A percentile compares a stretch with the other conserved stretches of the same genome.
These are phyloP conservation scores for Phytophthora sansomeana DNA, from an alignment of 352 stramenopile species.

Conservation along the genomic window DNA sequence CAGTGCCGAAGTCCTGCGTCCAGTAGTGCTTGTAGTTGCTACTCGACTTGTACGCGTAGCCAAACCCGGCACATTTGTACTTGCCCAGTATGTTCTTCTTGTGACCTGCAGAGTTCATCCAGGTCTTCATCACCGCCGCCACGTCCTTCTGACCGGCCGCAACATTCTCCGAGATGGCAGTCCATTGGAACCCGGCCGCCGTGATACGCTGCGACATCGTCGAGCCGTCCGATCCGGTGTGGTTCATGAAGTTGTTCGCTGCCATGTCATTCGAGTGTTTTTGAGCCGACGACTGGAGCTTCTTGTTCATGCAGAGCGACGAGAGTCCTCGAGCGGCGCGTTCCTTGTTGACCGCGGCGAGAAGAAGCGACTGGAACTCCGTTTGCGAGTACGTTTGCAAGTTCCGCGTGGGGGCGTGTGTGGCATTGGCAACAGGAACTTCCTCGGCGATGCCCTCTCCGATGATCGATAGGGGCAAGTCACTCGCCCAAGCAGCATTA, in stretches of 20 bases:
- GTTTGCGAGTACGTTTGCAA: constrained; percentile 32
- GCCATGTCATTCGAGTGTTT: constrained; percentile 52
- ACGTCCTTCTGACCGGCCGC: constrained; percentile 57
- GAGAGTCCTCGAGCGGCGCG: constrained; percentile 41
- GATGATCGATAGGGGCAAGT: constrained; percentile 1
- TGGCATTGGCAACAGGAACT: background rate
- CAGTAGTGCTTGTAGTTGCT: constrained; percentile 59
- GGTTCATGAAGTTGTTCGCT: constrained; percentile 54
- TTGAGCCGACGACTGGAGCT: constrained; percentile 38
- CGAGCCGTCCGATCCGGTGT: constrained; percentile 57
- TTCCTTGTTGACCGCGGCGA: constrained; percentile 61
- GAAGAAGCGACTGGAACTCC: constrained; percentile 37
- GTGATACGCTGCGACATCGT: constrained; percentile 53
- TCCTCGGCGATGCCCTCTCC: constrained; percentile 6
- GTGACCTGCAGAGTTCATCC: constrained; percentile 64
- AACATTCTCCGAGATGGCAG: constrained; percentile 62
- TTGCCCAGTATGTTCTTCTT: constrained; percentile 49
- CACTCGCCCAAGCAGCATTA: constrained; percentile 8
- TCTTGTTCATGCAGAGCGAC: constrained; percentile 50
- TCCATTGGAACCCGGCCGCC: constrained; percentile 52
- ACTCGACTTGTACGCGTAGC: constrained; percentile 39
- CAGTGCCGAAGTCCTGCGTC: constrained; percentile 59
- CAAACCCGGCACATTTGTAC: constrained; percentile 39
- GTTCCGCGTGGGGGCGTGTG: constrained; percentile 18
- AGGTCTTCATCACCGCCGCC: constrained; percentile 55